These are phyloP conservation scores for Rubia yunnanensis DNA, from an alignment of 257 asterid species.

Conservation along the genomic window DNA sequence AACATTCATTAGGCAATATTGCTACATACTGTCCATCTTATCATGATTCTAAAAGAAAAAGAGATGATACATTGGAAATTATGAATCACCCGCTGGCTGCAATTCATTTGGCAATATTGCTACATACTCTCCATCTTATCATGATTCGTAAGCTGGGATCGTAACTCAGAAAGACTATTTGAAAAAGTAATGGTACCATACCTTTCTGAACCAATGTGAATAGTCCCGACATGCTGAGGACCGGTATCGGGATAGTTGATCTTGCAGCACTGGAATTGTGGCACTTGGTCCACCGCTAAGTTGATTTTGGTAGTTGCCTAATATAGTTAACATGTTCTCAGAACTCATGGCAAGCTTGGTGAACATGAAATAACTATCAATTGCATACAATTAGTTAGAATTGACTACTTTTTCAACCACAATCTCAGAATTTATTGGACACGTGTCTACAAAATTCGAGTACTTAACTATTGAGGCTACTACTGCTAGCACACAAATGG, in stretches of 20 bases:
- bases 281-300: conserved; percentile 72
- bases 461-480: background rate
- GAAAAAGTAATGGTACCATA: conserved; percentile 12
- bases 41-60: no score
- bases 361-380: conserved; percentile 1
- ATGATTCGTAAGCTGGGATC: background rate
- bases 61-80: background rate
- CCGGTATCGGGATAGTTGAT: conserved; percentile 53
- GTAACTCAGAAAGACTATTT: no score
- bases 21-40: background rate
- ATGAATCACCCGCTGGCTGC: background rate
- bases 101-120: background rate
- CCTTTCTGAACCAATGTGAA: conserved; percentile 94
- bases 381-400: background rate
- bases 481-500: background rate
- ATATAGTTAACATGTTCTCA: conserved; percentile 20
- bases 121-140: background rate
- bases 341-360: conserved; percentile 11
- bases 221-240: conserved; percentile 92
- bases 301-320: conserved; percentile 95
- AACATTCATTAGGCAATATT: no score
- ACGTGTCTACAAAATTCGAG: no score
- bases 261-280: conserved; percentile 72
- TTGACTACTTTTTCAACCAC: background rate
- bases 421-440: no score